These are phyloP conservation scores for Panicum virgatum DNA, from an alignment of 202 grass and related monocot species.

Conservation along the genomic window DNA sequence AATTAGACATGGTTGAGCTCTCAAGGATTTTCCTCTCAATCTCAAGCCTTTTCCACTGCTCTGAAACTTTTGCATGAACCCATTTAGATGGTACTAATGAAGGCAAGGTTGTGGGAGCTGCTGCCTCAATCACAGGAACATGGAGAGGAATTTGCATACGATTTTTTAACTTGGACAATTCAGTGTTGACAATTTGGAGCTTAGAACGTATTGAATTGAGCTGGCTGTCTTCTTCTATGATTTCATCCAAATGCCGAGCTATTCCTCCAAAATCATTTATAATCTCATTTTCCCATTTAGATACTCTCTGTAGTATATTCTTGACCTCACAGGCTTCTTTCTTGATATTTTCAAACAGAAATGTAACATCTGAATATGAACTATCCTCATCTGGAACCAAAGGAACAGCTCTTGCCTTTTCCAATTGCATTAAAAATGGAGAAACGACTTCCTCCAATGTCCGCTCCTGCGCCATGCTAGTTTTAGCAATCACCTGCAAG, in stretches of 20 bases:
- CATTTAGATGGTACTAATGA: slow-evolving; percentile 9
- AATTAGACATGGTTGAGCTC: slow-evolving; percentile 38
- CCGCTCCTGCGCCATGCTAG: slow-evolving; percentile 43
- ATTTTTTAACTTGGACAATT: slow-evolving; percentile 47
- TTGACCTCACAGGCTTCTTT: slow-evolving; percentile 34
- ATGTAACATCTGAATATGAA: slow-evolving; percentile 24
- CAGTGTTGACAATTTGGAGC: slow-evolving; percentile 36
- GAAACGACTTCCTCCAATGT: slow-evolving; percentile 44
- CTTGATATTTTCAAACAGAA: slow-evolving; percentile 48
- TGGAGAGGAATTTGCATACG: slow-evolving; percentile 41
- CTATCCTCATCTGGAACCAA: neutral
- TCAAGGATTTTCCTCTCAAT: slow-evolving; percentile 46
- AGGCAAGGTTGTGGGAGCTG: neutral
- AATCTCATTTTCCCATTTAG: slow-evolving; percentile 42
- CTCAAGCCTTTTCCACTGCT: slow-evolving; percentile 43
- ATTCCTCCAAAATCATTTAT: slow-evolving; percentile 50
- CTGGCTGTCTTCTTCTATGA: slow-evolving; percentile 43
- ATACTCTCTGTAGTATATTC: slow-evolving; percentile 27
- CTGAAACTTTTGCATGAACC: slow-evolving; percentile 18
- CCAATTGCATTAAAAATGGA: slow-evolving; percentile 47
- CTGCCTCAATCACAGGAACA: slow-evolving; percentile 30
- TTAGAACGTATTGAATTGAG: slow-evolving; percentile 14
- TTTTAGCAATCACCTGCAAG: slow-evolving; percentile 11
- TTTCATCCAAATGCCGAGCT: slow-evolving; percentile 49
- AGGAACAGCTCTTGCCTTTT: slow-evolving; percentile 17